Evolutionary conservation across 179 eudicot species (phyloP).

Genomic region (Beta lomatogona): DNA sequence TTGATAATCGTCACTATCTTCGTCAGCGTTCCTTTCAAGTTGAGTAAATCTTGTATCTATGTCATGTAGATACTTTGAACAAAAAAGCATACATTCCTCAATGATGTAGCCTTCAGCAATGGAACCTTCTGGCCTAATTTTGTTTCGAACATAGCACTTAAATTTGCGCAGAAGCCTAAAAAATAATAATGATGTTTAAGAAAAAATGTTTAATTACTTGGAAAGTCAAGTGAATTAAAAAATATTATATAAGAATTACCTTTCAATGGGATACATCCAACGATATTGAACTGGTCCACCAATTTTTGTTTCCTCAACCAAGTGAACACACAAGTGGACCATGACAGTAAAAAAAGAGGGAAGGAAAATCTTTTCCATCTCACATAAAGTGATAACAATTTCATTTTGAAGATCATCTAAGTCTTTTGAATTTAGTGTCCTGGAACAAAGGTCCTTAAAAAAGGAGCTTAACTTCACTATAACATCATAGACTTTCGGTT

Average conservation of each 20-base stretch:
- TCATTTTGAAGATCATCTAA: not conserved
- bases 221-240: too few relatives aligned
- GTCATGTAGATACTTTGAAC: slow-evolving; percentile 17
- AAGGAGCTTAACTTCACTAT: not conserved
- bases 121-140: slow-evolving; percentile 27
- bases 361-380: slow-evolving; percentile 23
- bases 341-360: slow-evolving; percentile 31
- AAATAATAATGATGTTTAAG: not conserved
- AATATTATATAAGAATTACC: not conserved
- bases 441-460: not conserved
- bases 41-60: slow-evolving; percentile 9
- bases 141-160: slow-evolving; percentile 24
- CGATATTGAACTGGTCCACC: slow-evolving; percentile 27
- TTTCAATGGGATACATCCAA: slow-evolving; percentile 33
- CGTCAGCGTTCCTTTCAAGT: not conserved
- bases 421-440: not conserved
- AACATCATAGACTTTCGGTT: not conserved
- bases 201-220: too few relatives aligned
- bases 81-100: slow-evolving; percentile 26
- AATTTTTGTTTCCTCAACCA: slow-evolving; percentile 22
- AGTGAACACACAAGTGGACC: slow-evolving; percentile 34
- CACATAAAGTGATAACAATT: not conserved
- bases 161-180: slow-evolving; percentile 2
- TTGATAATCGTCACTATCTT: not conserved
- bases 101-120: slow-evolving; percentile 26